These are phyloP conservation scores for Eucalyptus globulus DNA, from an alignment of 345 rosid genomes.

Conservation along the genomic window DNA sequence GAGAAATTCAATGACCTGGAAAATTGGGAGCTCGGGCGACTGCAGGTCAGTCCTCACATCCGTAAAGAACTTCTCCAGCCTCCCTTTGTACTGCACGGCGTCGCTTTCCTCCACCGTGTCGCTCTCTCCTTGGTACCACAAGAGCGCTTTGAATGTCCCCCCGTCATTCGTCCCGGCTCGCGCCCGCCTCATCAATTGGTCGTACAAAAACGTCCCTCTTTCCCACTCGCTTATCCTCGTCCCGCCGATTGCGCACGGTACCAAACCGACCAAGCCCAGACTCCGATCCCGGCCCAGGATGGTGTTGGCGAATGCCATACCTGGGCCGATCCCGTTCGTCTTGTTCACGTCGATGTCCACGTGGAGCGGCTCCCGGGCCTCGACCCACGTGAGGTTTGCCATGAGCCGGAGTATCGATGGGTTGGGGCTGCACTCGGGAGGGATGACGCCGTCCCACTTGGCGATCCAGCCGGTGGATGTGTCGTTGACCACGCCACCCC, in stretches of 20 bases:
- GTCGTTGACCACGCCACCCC: constrained; percentile 63
- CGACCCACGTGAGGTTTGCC: constrained; percentile 47
- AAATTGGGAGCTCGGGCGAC: constrained; percentile 50
- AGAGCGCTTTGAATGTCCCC: constrained; percentile 15
- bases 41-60: constrained; percentile 58
- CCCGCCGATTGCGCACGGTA: constrained; percentile 86
- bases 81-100: constrained; percentile 31
- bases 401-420: constrained; percentile 38
- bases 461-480: neutral
- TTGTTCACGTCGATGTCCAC: constrained; percentile 57
- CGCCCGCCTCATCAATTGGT: constrained; percentile 43
- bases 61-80: constrained; percentile 30
- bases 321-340: constrained; percentile 82
- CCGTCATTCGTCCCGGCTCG: constrained; percentile 24
- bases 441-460: constrained; percentile 62
- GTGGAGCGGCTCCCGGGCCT: constrained; percentile 71
- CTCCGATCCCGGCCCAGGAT: constrained; percentile 11
- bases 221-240: constrained; percentile 64
- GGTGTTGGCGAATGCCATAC: constrained; percentile 68
- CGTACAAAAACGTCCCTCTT: constrained; percentile 47
- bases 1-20: constrained; percentile 23
- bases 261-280: constrained; percentile 48
- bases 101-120: constrained; percentile 35
- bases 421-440: constrained; percentile 45
- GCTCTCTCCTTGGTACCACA: constrained; percentile 95